Evolutionary conservation across 2,329 filamentous ascomycete species (phyloP).

Genomic region (Madurella mycetomatis): DNA sequence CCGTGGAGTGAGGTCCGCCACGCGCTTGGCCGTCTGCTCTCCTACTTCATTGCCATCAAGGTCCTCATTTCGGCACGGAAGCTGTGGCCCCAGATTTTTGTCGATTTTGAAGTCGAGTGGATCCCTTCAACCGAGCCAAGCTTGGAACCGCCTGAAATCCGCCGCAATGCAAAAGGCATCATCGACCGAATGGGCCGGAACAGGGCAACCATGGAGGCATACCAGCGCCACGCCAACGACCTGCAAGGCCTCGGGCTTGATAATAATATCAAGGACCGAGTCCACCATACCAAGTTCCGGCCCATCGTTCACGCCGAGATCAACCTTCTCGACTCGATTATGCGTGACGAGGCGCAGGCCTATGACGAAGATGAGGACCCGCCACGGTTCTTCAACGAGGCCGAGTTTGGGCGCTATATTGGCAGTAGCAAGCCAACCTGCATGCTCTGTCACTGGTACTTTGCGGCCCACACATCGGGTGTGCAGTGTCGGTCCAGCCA

Average conservation of each 20-base stretch:
- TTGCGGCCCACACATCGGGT: conserved; percentile 25
- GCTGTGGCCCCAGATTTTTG: conserved; percentile 31
- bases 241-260: conserved; percentile 11
- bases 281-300: conserved; percentile 11
- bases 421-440: conserved; percentile 40
- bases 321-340: conserved; percentile 27
- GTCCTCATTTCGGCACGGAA: conserved; percentile 23
- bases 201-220: not conserved
- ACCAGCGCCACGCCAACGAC: not conserved
- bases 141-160: conserved; percentile 4
- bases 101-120: conserved; percentile 27
- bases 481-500: conserved; percentile 32
- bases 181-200: conserved; percentile 13
- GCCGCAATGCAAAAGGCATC: conserved; percentile 19
- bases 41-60: conserved; percentile 26
- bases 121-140: conserved; percentile 27
- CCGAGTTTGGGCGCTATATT: conserved; percentile 33
- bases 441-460: conserved; percentile 36
- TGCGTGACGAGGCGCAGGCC: conserved; percentile 11
- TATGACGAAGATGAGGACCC: conserved; percentile 1
- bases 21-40: conserved; percentile 26
- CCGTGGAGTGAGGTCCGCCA: conserved; percentile 29
- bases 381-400: conserved; percentile 29
- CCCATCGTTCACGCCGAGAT: conserved; percentile 37
- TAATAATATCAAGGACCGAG: conserved; percentile 2